Percentiles rank a stretch among this genome's conserved stretches.
Evolutionary conservation across 2,329 filamentous ascomycete genomes (phyloP).

Genomic region (Sclerotinia borealis): DNA sequence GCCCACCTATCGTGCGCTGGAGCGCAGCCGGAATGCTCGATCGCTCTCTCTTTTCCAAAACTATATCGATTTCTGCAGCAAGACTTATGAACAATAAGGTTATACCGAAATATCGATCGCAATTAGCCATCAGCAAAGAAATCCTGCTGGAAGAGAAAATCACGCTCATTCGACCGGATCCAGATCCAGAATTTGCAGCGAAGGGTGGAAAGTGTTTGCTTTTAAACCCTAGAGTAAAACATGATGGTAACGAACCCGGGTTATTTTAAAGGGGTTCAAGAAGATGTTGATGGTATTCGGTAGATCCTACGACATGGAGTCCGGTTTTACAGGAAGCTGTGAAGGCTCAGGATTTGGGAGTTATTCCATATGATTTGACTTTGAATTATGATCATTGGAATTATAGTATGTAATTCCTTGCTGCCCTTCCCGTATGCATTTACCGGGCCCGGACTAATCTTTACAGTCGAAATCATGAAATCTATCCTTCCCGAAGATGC

Average conservation of each 20-base stretch:
- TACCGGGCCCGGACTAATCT: background rate
- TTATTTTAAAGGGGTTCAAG: background rate
- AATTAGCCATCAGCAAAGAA: constrained; percentile 60
- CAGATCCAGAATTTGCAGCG: constrained; percentile 46
- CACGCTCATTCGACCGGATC: constrained; percentile 56
- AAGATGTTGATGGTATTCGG: constrained; percentile 1
- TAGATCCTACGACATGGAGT: constrained; percentile 72
- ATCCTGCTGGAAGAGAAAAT: constrained; percentile 59
- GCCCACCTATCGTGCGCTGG: constrained; percentile 72
- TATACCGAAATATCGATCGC: constrained; percentile 64
- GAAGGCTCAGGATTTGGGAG: constrained; percentile 57
- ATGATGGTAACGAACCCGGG: constrained; percentile 36
- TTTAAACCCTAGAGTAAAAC: constrained; percentile 49
- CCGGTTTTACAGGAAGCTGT: constrained; percentile 62
- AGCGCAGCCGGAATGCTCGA: constrained; percentile 66
- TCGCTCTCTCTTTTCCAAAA: constrained; percentile 74
- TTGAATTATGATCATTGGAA: constrained; percentile 84
- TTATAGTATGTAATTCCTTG: constrained; percentile 54
- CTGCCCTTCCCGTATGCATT: background rate
- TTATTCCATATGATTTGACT: constrained; percentile 69
- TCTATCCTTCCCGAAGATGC: constrained; percentile 75
- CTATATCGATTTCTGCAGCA: constrained; percentile 70
- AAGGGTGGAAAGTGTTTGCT: constrained; percentile 57
- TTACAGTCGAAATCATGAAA: constrained; percentile 62
- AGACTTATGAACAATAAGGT: constrained; percentile 68